Evolutionary conservation across 2,329 filamentous ascomycete genomes (phyloP), one percentile per base, ranked within the genome.

Genomic region (Penicillium griseofulvum): DNA sequence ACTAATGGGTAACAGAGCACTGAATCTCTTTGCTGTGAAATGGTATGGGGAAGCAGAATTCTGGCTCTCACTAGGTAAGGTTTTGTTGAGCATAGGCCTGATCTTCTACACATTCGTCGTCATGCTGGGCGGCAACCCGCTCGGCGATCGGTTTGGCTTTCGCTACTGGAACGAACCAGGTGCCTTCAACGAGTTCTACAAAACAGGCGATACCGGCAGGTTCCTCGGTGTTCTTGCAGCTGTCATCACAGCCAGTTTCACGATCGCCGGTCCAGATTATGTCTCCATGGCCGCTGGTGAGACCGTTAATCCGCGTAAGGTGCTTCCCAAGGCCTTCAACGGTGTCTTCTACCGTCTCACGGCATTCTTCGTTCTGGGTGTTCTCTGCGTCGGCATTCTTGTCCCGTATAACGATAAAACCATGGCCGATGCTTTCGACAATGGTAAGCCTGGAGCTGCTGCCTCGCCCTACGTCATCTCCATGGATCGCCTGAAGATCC

Each of bases 1-100:
- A 11, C 51, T 43, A 29, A 42, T 31, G 10, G 6, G 31, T 9
- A 38, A 17, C 22, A 71, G 66, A 38, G 39, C 63, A 5, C 55
- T 92, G 74, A 93, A 93, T 64, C 64, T 91, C 44, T 79, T 92
- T 57, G 87, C 86, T 0, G 87, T 91, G 17, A 80, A 87, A 60
- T 90, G 81, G 80, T 91, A 89, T 55, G 88, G 88, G 42, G 88
- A 91, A 72, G 83, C 86, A 0, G 90, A 94, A 68, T 94, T 95
- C 66, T 83, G 83, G 76, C 83, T 87, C 19, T 86, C 89, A 2
- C 70, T 89, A 2, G 86, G 86, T 52, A 91, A 91, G 69, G 82
- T 91, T 3, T 63, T 91, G 2, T 79, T 91, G 48, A 89, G 89
- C 56, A 73, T 91, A 34, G 87, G 84, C 1, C 79, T 93, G 48